These are phyloP conservation scores for Penicillium sp. DNA, from an alignment of 2,329 filamentous ascomycete genomes.

Conservation along the genomic window DNA sequence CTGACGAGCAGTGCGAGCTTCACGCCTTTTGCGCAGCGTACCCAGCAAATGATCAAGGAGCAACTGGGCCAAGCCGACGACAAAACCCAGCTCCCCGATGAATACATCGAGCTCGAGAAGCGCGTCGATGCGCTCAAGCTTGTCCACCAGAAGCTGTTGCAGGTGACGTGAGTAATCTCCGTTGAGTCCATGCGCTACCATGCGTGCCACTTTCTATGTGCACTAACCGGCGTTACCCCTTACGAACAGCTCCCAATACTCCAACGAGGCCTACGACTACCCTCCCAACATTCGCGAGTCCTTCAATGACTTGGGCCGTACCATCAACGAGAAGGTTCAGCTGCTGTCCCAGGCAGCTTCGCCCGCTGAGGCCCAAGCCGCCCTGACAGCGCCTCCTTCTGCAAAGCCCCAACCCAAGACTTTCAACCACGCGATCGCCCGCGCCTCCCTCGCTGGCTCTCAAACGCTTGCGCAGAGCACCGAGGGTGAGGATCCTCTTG, in stretches of 20 bases:
- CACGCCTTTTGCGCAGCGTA: slow-evolving; percentile 88
- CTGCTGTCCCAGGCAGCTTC: slow-evolving; percentile 83
- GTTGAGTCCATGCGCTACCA: not conserved
- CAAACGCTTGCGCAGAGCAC: slow-evolving; percentile 82
- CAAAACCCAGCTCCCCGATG: slow-evolving; percentile 95
- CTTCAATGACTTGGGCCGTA: slow-evolving; percentile 92
- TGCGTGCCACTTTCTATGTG: not conserved
- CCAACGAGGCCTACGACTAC: slow-evolving; percentile 86
- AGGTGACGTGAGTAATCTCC: slow-evolving; percentile 74
- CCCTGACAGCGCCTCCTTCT: slow-evolving; percentile 81
- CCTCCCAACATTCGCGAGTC: slow-evolving; percentile 97
- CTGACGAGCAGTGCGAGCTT: slow-evolving; percentile 69
- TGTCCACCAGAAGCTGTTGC: slow-evolving; percentile 94
- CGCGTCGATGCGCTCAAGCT: slow-evolving; percentile 95
- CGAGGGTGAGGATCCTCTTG: slow-evolving; percentile 85
- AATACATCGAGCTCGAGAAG: slow-evolving; percentile 99
- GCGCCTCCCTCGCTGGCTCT: slow-evolving; percentile 81
- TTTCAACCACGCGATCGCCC: slow-evolving; percentile 93
- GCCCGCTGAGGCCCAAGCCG: slow-evolving; percentile 89
- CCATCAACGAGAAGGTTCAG: slow-evolving; percentile 89
- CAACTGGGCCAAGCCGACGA: slow-evolving; percentile 93
- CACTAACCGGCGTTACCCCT: not conserved
- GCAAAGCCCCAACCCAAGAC: slow-evolving; percentile 98
- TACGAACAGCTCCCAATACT: slow-evolving; percentile 75
- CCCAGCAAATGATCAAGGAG: slow-evolving; percentile 97